A percentile compares a stretch with the other conserved stretches of the same genome.
Evolutionary conservation across 1,284 basidiomycete genomes (phyloP).

Genomic region (Testicularia cyperi): DNA sequence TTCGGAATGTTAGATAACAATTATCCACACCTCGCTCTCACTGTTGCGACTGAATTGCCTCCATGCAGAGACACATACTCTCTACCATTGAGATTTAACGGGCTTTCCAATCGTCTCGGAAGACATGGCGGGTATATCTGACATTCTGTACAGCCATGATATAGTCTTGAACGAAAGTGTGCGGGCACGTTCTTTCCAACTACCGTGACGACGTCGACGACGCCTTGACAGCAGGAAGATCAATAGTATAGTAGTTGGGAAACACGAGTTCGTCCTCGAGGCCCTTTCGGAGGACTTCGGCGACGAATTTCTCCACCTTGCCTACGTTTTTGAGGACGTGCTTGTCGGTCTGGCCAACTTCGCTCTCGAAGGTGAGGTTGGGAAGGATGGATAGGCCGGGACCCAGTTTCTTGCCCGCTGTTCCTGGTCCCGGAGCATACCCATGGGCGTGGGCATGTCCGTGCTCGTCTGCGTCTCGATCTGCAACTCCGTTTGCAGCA

Average conservation of each 20-base stretch:
- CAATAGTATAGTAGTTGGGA: constrained; percentile 58
- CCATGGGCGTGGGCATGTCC: background rate
- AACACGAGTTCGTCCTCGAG: constrained; percentile 67
- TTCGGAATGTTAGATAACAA: too few relatives aligned
- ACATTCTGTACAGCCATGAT: too few relatives aligned
- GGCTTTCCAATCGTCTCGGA: too few relatives aligned
- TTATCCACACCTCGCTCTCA: too few relatives aligned
- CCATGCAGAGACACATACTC: too few relatives aligned
- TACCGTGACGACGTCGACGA: background rate
- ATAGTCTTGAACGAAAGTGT: too few relatives aligned
- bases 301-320: constrained; percentile 90
- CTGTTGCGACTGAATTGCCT: too few relatives aligned
- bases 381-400: constrained; percentile 80
- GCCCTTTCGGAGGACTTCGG: constrained; percentile 89
- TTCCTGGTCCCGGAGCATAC: background rate
- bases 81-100: too few relatives aligned
- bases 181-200: background rate
- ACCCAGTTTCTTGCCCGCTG: constrained; percentile 1
- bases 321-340: constrained; percentile 96
- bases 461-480: too few relatives aligned
- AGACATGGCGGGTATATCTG: too few relatives aligned
- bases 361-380: constrained; percentile 88
- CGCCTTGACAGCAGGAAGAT: constrained; percentile 28
- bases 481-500: too few relatives aligned
- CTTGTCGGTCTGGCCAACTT: constrained; percentile 93